Evolutionary conservation across 2,329 filamentous ascomycete genomes (phyloP).

Genomic region (Elsinoe ampelina): DNA sequence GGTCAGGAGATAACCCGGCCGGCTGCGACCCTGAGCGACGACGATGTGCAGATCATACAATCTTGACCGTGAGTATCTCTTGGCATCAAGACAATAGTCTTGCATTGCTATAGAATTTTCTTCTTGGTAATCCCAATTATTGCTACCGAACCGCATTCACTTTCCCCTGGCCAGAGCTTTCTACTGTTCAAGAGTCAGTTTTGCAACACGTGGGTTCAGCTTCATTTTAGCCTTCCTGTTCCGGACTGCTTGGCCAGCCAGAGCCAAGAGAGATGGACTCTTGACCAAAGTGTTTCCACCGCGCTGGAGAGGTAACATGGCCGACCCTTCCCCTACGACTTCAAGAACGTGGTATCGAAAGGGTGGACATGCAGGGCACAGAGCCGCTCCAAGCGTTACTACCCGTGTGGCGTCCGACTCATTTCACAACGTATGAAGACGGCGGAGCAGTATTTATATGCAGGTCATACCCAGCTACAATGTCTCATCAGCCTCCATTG

Average conservation of each 20-base stretch:
- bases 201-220: neutral
- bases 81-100: neutral
- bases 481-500: neutral
- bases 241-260: neutral
- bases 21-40: too few species aligned
- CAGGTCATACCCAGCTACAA: neutral
- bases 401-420: neutral
- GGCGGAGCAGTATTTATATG: neutral
- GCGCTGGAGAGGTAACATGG: neutral
- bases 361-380: neutral
- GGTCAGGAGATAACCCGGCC: too few species aligned
- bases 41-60: too few species aligned
- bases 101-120: neutral
- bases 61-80: too few species aligned
- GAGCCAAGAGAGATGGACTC: slow-evolving; percentile 9
- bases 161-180: neutral
- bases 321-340: neutral
- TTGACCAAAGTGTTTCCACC: neutral
- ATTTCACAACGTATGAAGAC: neutral
- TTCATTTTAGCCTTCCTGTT: slow-evolving; percentile 10
- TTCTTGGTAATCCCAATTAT: neutral
- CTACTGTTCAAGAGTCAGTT: slow-evolving; percentile 3
- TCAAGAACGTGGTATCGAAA: neutral
- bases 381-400: neutral
- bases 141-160: neutral